Base-by-base conservation (phyloP, 495 filamentous ascomycete genomes). In the Penicillium egyptiacum region DNA sequence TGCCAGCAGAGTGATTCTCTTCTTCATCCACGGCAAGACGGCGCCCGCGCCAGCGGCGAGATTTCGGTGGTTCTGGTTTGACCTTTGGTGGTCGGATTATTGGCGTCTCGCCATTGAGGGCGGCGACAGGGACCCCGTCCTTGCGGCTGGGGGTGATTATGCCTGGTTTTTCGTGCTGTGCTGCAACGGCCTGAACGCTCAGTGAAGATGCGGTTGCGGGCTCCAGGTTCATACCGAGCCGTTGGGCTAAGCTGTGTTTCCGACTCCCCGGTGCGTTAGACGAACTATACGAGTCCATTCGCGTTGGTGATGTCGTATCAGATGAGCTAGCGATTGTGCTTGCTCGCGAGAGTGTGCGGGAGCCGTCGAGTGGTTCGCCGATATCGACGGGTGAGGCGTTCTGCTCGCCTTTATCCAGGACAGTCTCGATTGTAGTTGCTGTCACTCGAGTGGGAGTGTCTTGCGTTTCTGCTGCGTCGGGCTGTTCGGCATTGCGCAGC, bases 91-190 rank as follows among this genome's bases (percentile, higher is more conserved):
- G 58, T 11, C 70, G 61, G 33, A 63, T 62, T 39, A 50, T 58
- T 25, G 62, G 65, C 6, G 62, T 48, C 6, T 60, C 64, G 50
- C 39, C 56, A n/a, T 44, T 59, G 59, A 49, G 49, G 46, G 61
- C 58, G n/a, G 50, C 53, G 16, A 28, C 28, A 33, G 40, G 30
- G 22, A 40, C 55, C 39, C 51, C 61, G n/a, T 68, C 69, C 55
- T 76, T 86, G 50, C 83, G 78, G 67, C 88, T 94, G 10, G 89
- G 90, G 19, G 91, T 92, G 64, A 92, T 83, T 41, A 96, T 83
- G 2, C 92, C 92, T 1, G 91, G 92, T 65, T 89, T 92, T 65
- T 92, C 91, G 59, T 80, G 89, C 50, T 91, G 88, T 2, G 83
- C 79, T 14, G 91, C 91, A 31, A 95, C 83, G 58, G 91, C 87